Evolutionary conservation across 164 flowering plant species (phyloP).

Genomic region (Nymphaea colorata): DNA sequence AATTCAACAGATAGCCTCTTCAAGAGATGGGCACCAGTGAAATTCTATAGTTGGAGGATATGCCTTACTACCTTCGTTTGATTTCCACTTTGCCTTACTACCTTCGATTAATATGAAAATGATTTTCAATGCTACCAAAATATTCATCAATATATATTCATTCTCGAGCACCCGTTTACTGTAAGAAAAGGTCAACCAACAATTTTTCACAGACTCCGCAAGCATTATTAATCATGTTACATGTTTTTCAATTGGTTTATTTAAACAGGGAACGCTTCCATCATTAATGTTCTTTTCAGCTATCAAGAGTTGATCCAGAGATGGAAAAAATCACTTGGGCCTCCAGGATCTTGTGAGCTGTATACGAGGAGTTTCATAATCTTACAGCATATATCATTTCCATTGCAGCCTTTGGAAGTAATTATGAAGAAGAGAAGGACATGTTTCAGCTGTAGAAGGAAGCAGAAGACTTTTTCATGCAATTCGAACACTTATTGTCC

Average conservation of each 20-base stretch:
- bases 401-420: conserved; percentile 34
- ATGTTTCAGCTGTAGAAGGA: conserved; percentile 28
- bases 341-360: conserved; percentile 3
- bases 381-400: conserved; percentile 30
- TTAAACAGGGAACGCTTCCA: conserved; percentile 6
- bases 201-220: no score
- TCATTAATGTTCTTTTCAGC: conserved; percentile 3
- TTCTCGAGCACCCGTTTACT: no score
- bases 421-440: conserved; percentile 29
- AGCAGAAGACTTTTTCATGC: conserved; percentile 10
- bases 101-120: no score
- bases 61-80: no score
- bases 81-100: no score
- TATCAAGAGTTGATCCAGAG: conserved; percentile 3
- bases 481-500: conserved; percentile 20
- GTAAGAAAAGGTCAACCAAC: no score
- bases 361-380: conserved; percentile 19
- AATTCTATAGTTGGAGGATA: no score
- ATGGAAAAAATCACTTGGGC: conserved; percentile 4
- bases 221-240: background rate
- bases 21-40: no score
- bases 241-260: background rate
- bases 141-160: no score
- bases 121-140: no score
- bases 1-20: no score